Evolutionary conservation across 345 rosid genomes (phyloP), one percentile per base, ranked within the genome.

Genomic region (Lenwebbia sp.): DNA sequence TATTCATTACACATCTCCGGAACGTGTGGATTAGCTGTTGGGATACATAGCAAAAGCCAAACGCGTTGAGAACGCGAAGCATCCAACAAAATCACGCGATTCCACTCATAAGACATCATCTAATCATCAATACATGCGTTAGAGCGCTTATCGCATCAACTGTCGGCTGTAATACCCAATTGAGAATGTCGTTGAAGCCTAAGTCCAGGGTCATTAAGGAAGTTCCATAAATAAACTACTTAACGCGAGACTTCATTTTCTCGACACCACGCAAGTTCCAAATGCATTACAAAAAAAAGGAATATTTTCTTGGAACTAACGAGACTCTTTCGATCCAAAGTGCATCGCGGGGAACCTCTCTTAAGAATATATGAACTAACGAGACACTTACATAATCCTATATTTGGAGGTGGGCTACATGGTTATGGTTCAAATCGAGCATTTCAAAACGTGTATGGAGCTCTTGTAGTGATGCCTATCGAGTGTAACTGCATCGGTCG

Each of bases 241-340:
- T 33, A 8, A 33, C 12, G 11, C 0, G 6, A 65, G 37, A 65
- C 33, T 65, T 22, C 9, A 17, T 65, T 9, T 33, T 10, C 14
- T 3, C 10, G 21, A 3, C 21, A 62, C 11, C 17, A 14, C 5
- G 0, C 11, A 15, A 17, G 0, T 14, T 40, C 40, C 22, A 62
- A 49, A 7, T 49, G 44, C 6, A 49, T 49, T 49, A 49, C 50
- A 8, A 49, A 49, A 10, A 49, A 60, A 14, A 60, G 6, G 2
- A 2, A 28, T 7, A 28, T 14, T 0, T 60, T 28, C 2, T 28
- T 6, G 21, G 74, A 28, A 60, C 10, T 14, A 60, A 33, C 0
- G 8, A 58, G 7, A 58, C 5, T 0, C 37, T 60, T 14, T 6
- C 40, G 1, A 60, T 14, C 26, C 19, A 60, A 60, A n/a, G 33